Evolutionary conservation across 2,329 filamentous ascomycete species (phyloP).

Genomic region (Pseudogymnoascus verrucosus): DNA sequence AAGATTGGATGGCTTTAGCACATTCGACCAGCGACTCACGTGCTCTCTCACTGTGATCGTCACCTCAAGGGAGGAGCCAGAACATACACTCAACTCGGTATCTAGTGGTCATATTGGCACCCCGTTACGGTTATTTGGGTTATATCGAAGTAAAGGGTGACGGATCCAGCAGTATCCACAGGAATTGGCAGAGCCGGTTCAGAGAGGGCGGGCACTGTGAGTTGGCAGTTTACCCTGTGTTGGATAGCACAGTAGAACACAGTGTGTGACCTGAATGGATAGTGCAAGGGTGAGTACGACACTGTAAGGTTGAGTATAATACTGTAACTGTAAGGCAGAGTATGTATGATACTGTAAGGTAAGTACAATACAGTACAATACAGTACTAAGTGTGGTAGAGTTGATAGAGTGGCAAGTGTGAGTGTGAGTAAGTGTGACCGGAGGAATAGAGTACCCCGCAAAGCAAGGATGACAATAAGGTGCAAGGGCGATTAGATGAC

Average conservation of each 20-base stretch:
- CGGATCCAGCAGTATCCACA: background rate
- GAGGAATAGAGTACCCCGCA: background rate
- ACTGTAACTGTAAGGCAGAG: background rate
- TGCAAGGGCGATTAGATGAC: background rate
- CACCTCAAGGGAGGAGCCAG: background rate
- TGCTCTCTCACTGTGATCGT: slow-evolving; percentile 3
- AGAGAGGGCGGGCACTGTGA: background rate
- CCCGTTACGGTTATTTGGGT: background rate
- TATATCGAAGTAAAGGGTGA: background rate
- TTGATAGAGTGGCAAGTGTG: background rate
- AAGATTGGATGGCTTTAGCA: background rate
- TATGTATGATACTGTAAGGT: background rate
- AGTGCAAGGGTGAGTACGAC: background rate
- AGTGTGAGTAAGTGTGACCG: no score
- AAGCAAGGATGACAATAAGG: background rate
- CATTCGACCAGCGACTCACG: slow-evolving; percentile 13
- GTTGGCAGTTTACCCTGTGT: background rate
- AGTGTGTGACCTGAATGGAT: background rate
- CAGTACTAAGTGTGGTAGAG: background rate
- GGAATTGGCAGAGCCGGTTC: background rate
- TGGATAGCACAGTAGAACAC: background rate
- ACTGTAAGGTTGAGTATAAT: background rate
- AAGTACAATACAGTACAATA: background rate
- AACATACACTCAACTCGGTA: slow-evolving; percentile 67
- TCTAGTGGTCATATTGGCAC: slow-evolving; percentile 48